A percentile compares a stretch with the other conserved stretches of the same genome.
These are phyloP conservation scores for Colletotrichum sp. DNA, from an alignment of 2,329 filamentous ascomycete species.

Conservation along the genomic window DNA sequence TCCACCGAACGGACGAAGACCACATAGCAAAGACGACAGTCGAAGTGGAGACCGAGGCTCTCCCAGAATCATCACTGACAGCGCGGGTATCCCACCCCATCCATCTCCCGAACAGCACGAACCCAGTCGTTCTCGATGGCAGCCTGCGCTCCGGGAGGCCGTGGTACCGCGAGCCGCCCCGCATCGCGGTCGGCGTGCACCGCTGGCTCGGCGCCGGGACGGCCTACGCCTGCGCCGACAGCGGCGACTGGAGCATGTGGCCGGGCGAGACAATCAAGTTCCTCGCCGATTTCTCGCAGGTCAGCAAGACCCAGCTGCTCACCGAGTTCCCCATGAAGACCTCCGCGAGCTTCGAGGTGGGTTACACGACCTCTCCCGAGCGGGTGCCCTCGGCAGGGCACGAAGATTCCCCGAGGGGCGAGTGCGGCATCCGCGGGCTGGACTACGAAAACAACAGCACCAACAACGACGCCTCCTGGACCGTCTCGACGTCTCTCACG, in stretches of 20 bases:
- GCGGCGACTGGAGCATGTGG: constrained; percentile 40
- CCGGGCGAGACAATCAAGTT: constrained; percentile 33
- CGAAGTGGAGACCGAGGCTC: constrained; percentile 40
- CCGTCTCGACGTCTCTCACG: constrained; percentile 38
- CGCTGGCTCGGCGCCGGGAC: constrained; percentile 36
- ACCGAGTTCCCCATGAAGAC: constrained; percentile 29
- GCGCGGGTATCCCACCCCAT: constrained; percentile 39
- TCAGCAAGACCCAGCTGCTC: constrained; percentile 32
- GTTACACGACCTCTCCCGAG: constrained; percentile 38
- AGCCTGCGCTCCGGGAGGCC: constrained; percentile 29
- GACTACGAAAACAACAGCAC: constrained; percentile 34
- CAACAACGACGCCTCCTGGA: constrained; percentile 38
- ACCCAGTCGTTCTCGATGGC: constrained; percentile 40
- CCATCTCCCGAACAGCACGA: constrained; percentile 26
- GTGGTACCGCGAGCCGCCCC: constrained; percentile 26
- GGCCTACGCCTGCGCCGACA: constrained; percentile 43
- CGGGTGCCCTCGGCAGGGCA: constrained; percentile 33
- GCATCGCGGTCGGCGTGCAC: constrained; percentile 35
- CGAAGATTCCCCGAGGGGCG: constrained; percentile 33
- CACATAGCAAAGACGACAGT: constrained; percentile 26
- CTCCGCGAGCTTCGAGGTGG: constrained; percentile 44
- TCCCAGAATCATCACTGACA: constrained; percentile 41
- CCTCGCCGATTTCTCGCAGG: constrained; percentile 34
- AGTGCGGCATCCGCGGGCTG: constrained; percentile 40
- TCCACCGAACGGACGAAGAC: constrained; percentile 11